Percentiles rank a stretch among this genome's conserved stretches.
Conservation (phyloP, 768 basidiomycete genomes). For the Rhodotorula paludigena region DNA sequence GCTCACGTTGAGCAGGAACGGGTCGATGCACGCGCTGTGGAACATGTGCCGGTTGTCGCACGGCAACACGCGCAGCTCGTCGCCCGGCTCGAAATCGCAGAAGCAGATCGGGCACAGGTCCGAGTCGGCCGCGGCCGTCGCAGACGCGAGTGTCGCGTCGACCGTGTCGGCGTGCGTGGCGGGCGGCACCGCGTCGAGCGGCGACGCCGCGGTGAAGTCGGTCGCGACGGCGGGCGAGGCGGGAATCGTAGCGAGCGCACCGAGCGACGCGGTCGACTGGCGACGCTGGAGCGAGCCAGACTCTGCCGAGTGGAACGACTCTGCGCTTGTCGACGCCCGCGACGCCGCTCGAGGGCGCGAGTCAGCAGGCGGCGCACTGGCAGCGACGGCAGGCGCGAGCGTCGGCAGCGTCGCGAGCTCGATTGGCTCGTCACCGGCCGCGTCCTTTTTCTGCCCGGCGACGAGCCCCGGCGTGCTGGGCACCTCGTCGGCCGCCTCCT, state of each 20-base stretch:
- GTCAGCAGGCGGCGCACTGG: neutral
- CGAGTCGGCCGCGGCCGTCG: neutral
- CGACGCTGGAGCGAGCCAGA: neutral
- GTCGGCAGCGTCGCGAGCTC: conserved; percentile 12
- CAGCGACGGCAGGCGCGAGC: neutral
- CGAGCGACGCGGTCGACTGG: neutral
- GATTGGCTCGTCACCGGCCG: conserved; percentile 30
- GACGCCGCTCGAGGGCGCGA: neutral
- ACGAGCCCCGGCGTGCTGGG: neutral
- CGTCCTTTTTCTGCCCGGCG: conserved; percentile 18
- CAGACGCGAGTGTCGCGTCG: neutral
- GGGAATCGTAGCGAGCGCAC: neutral
- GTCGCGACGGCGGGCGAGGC: neutral
- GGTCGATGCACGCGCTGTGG: conserved; percentile 84
- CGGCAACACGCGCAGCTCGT: conserved; percentile 81
- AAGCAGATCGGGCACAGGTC: conserved; percentile 84
- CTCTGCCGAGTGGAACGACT: conserved; percentile 11
- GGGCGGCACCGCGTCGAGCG: neutral
- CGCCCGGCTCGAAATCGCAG: conserved; percentile 86
- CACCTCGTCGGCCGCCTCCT: neutral
- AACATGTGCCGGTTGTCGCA: conserved; percentile 88
- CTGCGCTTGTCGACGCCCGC: neutral
- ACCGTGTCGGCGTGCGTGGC: too few species aligned
- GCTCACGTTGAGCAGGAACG: conserved; percentile 84
- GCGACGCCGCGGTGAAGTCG: neutral